Percentiles rank a stretch among this genome's conserved stretches.
Evolutionary conservation across 2,329 filamentous ascomycete genomes (phyloP).

Genomic region (Ophiobolus disseminans): DNA sequence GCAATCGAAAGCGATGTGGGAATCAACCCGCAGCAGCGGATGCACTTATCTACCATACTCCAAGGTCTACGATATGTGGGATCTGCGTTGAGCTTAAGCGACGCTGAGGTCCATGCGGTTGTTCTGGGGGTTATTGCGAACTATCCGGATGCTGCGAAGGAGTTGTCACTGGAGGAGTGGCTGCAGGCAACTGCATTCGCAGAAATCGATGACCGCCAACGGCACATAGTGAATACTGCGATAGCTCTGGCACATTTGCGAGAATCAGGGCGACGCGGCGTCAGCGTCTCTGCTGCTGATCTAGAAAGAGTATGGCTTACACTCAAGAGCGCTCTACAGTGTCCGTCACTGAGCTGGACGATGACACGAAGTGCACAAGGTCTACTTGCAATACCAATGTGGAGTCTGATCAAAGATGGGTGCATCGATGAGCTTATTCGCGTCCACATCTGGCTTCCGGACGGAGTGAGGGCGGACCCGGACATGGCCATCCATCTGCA

Average conservation of each 20-base stretch:
- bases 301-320: conserved; percentile 3
- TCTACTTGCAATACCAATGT: conserved; percentile 46
- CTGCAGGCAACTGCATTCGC: neutral
- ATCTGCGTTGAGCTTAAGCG: neutral
- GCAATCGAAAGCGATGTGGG: neutral
- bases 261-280: conserved; percentile 1
- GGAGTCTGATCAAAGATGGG: conserved; percentile 41
- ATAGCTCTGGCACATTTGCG: conserved; percentile 8
- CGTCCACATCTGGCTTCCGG: conserved; percentile 47
- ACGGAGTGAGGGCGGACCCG: conserved; percentile 16
- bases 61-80: neutral
- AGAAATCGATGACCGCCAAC: neutral
- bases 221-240: neutral
- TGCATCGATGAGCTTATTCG: conserved; percentile 47
- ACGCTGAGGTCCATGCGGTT: neutral
- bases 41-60: neutral
- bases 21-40: neutral
- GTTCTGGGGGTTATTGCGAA: neutral
- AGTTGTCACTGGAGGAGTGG: conserved; percentile 1
- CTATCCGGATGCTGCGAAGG: neutral
- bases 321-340: conserved; percentile 1
- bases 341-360: conserved; percentile 4
- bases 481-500: conserved; percentile 45
- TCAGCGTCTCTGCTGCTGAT: neutral
- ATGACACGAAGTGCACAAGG: conserved; percentile 41